phyloP scores from a whole-genome alignment of 257 asterid species.

The Forsythia viridissima region DNA sequence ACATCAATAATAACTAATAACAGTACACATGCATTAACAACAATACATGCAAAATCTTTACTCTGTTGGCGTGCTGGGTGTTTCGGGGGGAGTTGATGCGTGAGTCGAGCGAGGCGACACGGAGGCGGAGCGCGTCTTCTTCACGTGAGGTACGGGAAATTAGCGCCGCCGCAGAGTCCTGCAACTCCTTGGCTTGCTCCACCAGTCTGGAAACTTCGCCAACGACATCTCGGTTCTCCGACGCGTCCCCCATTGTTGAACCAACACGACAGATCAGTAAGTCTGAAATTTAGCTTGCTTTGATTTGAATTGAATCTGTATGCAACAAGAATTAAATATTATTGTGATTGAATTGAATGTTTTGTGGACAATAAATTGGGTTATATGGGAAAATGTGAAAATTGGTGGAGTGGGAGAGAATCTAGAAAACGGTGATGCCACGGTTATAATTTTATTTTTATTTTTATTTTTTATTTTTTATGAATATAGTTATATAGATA shows the following conservation, averaged over 20 bases:
- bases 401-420: constrained; percentile 19
- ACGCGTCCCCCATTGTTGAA: constrained; percentile 50
- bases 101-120: constrained; percentile 71
- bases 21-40: constrained; percentile 27
- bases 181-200: constrained; percentile 90
- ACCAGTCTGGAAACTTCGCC: constrained; percentile 50
- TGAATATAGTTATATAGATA: too few species aligned
- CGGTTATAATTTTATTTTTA: neutral
- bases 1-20: neutral
- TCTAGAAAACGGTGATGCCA: neutral
- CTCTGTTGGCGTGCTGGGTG: constrained; percentile 53
- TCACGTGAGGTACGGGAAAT: constrained; percentile 73
- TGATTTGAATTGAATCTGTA: constrained; percentile 11
- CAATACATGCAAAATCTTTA: constrained; percentile 16
- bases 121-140: constrained; percentile 91
- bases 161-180: constrained; percentile 78
- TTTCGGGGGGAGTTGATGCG: constrained; percentile 58
- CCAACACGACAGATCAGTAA: constrained; percentile 21
- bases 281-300: constrained; percentile 18
- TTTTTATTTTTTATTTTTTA: neutral
- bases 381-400: constrained; percentile 24
- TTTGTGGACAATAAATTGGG: constrained; percentile 19
- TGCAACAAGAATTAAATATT: constrained; percentile 3
- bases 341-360: constrained; percentile 21
- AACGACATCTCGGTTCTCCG: constrained; percentile 38